phyloP scores from a whole-genome alignment of 2,329 filamentous ascomycete species.

The Ilyonectria robusta region DNA sequence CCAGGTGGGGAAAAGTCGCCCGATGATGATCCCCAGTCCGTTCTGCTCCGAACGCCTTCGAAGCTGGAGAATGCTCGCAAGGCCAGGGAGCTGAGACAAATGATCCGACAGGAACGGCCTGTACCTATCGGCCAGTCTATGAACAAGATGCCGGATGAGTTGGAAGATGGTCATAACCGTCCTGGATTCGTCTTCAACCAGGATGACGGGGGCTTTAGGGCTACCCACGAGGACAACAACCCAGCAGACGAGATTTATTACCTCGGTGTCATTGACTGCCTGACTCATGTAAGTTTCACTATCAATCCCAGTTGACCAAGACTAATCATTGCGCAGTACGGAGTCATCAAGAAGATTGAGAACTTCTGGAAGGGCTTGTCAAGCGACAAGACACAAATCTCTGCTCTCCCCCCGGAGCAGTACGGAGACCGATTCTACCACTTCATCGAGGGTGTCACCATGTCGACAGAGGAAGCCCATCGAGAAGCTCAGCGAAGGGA shows the following conservation, averaged over 20 bases:
- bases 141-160: constrained; percentile 91
- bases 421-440: constrained; percentile 96
- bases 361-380: constrained; percentile 97
- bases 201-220: constrained; percentile 93
- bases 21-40: constrained; percentile 72
- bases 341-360: constrained; percentile 93
- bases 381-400: constrained; percentile 88
- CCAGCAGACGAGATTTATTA: constrained; percentile 97
- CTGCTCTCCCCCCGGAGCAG: constrained; percentile 87
- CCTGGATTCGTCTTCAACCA: constrained; percentile 87
- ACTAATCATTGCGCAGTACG: constrained; percentile 75
- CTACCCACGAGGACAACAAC: constrained; percentile 90
- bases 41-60: constrained; percentile 90
- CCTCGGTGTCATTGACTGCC: constrained; percentile 96
- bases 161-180: constrained; percentile 81
- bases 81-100: constrained; percentile 89
- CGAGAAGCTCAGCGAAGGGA: constrained; percentile 74
- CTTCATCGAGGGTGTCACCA: constrained; percentile 92
- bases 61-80: constrained; percentile 94
- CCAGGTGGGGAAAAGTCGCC: constrained; percentile 77
- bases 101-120: constrained; percentile 92
- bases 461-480: constrained; percentile 87
- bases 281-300: constrained; percentile 85
- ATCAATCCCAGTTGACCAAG: not conserved
- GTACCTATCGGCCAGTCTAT: constrained; percentile 90